Conservation (phyloP, 495 filamentous ascomycete species). For the Cladorrhinum samala region DNA sequence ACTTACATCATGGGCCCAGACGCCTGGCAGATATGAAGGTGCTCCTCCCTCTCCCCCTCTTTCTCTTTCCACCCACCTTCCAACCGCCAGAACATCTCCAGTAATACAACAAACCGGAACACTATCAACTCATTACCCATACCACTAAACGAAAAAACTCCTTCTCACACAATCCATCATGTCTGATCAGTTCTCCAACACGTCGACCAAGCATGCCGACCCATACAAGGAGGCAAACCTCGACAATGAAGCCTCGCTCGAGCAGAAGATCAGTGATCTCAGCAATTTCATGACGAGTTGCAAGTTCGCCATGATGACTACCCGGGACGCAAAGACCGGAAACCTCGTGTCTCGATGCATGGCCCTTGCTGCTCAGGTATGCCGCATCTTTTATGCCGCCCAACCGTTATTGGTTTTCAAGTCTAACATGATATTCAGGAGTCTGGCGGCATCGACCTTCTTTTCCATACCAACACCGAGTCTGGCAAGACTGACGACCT, state of each 20-base stretch:
- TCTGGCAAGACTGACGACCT: slow-evolving; percentile 89
- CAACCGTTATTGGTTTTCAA: too few relatives aligned
- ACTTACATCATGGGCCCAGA: slow-evolving; percentile 1
- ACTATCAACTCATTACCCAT: too few relatives aligned
- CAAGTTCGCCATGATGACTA: slow-evolving; percentile 79
- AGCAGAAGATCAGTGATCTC: slow-evolving; percentile 76
- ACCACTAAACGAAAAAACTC: too few relatives aligned
- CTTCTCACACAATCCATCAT: too few relatives aligned
- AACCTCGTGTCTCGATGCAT: slow-evolving; percentile 77
- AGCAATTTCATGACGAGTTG: slow-evolving; percentile 56
- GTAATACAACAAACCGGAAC: too few relatives aligned
- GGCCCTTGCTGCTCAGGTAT: slow-evolving; percentile 79
- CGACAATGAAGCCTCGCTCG: slow-evolving; percentile 53
- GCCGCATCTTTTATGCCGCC: too few relatives aligned
- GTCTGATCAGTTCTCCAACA: slow-evolving; percentile 43
- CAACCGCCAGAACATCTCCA: background rate
- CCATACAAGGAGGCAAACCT: slow-evolving; percentile 75
- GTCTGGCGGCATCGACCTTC: slow-evolving; percentile 70
- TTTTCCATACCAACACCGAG: slow-evolving; percentile 93
- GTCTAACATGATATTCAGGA: slow-evolving; percentile 47
- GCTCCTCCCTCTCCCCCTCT: background rate
- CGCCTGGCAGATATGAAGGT: background rate
- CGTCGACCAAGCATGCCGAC: slow-evolving; percentile 54
- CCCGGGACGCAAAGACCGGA: slow-evolving; percentile 50
- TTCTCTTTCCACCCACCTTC: background rate